phyloP scores from a whole-genome alignment of 352 stramenopile species.

The Phytophthora vignae region DNA sequence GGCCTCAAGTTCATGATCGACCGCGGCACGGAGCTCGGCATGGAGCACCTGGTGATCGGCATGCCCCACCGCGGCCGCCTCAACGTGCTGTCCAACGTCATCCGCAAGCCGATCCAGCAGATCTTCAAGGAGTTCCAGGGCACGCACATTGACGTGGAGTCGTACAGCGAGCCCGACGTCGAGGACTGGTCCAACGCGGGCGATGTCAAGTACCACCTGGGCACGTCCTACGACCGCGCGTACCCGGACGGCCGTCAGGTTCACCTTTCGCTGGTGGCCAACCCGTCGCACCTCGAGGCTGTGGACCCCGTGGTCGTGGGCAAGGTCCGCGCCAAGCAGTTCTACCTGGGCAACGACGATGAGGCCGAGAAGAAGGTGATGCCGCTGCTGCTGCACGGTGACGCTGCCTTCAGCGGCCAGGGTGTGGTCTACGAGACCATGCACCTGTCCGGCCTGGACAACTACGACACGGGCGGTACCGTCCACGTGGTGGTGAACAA shows the following conservation, averaged over 20 bases:
- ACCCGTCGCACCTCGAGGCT: conserved; percentile 98
- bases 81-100: conserved; percentile 98
- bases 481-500: conserved; percentile 99
- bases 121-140: conserved; percentile 98
- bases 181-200: conserved; percentile 93
- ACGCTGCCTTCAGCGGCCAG: conserved; percentile 97
- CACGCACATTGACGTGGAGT: conserved; percentile 95
- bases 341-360: conserved; percentile 94
- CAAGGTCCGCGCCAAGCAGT: conserved; percentile 96
- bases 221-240: conserved; percentile 96
- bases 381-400: conserved; percentile 96
- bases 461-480: conserved; percentile 96
- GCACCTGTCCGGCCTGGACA: conserved; percentile 93
- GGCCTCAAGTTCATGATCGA: conserved; percentile 98
- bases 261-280: conserved; percentile 96
- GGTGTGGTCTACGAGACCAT: conserved; percentile 98
- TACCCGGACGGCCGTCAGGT: conserved; percentile 96
- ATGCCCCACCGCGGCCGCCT: conserved; percentile 98
- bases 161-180: conserved; percentile 79
- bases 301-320: conserved; percentile 96
- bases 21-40: conserved; percentile 93
- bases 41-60: conserved; percentile 97
- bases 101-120: conserved; percentile 97
- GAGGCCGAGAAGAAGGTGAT: conserved; percentile 92
- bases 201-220: conserved; percentile 99